Percentiles rank a stretch among this genome's conserved stretches.
Evolutionary conservation across 768 basidiomycete species (phyloP).

Genomic region (Russula emetica): DNA sequence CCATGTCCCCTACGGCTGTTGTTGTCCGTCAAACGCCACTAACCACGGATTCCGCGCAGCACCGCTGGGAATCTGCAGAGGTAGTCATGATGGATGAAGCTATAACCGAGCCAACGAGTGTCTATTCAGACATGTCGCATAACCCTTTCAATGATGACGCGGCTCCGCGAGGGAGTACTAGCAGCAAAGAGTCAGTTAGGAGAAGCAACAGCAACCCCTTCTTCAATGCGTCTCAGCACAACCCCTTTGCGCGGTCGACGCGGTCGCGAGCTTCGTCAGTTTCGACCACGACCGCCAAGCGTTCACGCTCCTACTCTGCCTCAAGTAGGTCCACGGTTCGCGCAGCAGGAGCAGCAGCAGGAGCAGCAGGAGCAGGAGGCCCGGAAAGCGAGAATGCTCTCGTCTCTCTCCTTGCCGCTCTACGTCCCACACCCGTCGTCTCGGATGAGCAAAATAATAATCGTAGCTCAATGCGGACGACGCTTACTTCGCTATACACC

Average conservation of each 20-base stretch:
- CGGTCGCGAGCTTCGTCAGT: slow-evolving; percentile 24
- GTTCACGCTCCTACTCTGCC: slow-evolving; percentile 18
- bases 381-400: slow-evolving; percentile 14
- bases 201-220: slow-evolving; percentile 24
- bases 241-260: slow-evolving; percentile 23
- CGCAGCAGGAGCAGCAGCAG: not conserved
- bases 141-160: slow-evolving; percentile 24
- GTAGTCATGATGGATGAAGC: slow-evolving; percentile 23
- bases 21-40: slow-evolving; percentile 23
- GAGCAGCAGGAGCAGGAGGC: no score
- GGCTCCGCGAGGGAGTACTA: not conserved
- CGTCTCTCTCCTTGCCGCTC: slow-evolving; percentile 26
- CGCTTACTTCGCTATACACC: slow-evolving; percentile 7
- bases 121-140: not conserved
- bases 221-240: slow-evolving; percentile 23
- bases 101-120: not conserved
- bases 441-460: not conserved
- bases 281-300: slow-evolving; percentile 16
- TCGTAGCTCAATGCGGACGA: slow-evolving; percentile 16
- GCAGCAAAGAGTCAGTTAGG: not conserved
- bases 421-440: not conserved
- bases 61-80: slow-evolving; percentile 29
- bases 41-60: slow-evolving; percentile 18
- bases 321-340: slow-evolving; percentile 12
- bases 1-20: slow-evolving; percentile 25